Evolutionary conservation across 2,329 filamentous ascomycete genomes (phyloP).

Genomic region (Zymoseptoria passerinii): DNA sequence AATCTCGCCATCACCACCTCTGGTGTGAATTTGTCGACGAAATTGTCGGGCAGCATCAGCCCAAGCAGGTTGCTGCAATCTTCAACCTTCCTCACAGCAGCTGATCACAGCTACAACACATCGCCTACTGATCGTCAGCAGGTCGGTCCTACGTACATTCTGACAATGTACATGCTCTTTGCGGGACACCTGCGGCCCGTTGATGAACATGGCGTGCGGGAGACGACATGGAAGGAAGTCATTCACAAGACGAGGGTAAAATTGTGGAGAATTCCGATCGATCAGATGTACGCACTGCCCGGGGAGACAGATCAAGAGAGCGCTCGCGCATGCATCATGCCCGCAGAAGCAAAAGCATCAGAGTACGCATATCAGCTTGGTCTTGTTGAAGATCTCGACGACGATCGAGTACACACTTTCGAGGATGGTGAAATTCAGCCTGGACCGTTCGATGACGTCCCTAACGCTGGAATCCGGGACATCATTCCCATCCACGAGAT

Average conservation of each 20-base stretch:
- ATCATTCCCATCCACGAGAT: constrained; percentile 64
- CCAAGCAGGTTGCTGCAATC: constrained; percentile 86
- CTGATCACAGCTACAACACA: constrained; percentile 72
- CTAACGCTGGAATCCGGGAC: constrained; percentile 56
- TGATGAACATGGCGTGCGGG: constrained; percentile 49
- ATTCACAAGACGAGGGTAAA: constrained; percentile 86
- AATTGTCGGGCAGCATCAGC: constrained; percentile 72
- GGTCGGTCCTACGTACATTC: constrained; percentile 74
- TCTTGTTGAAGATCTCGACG: constrained; percentile 73
- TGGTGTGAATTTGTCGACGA: constrained; percentile 75
- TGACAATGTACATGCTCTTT: constrained; percentile 95
- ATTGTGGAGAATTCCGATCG: constrained; percentile 61
- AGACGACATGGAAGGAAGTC: constrained; percentile 88
- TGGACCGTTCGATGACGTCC: constrained; percentile 52
- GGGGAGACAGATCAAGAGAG: constrained; percentile 20
- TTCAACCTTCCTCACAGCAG: constrained; percentile 79
- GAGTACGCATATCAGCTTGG: constrained; percentile 76
- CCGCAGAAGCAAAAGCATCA: constrained; percentile 29
- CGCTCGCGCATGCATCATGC: constrained; percentile 26
- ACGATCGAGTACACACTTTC: constrained; percentile 58
- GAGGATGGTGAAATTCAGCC: constrained; percentile 52
- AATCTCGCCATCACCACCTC: constrained; percentile 92
- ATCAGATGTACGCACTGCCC: constrained; percentile 42
- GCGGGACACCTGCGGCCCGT: constrained; percentile 60
- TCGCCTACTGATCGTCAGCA: constrained; percentile 59